Evolutionary conservation across 495 filamentous ascomycete genomes (phyloP).

Genomic region (Aspergillus avenaceus): DNA sequence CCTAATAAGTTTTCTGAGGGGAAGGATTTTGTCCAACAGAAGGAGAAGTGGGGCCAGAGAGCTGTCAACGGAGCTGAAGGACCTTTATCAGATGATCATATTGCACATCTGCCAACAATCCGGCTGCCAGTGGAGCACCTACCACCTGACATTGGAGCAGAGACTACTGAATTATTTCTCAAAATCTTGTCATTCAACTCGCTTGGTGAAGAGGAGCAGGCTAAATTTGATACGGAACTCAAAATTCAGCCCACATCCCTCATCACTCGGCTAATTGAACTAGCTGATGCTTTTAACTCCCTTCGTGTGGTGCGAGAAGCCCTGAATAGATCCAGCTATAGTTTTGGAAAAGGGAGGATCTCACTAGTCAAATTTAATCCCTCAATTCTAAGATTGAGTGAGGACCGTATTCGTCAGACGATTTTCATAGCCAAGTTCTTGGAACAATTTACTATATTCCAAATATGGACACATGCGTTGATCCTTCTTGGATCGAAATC

Average conservation of each 20-base stretch:
- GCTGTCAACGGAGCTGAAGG: neutral
- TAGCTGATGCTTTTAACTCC: slow-evolving; percentile 38
- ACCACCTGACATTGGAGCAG: slow-evolving; percentile 25
- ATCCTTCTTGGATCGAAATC: slow-evolving; percentile 61
- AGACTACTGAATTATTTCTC: slow-evolving; percentile 37
- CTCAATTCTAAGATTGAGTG: slow-evolving; percentile 28
- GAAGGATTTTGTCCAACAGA: slow-evolving; percentile 28
- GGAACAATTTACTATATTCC: slow-evolving; percentile 17
- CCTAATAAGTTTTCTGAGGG: slow-evolving; percentile 47
- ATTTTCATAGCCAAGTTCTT: slow-evolving; percentile 33
- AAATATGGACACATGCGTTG: slow-evolving; percentile 46
- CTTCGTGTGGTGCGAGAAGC: slow-evolving; percentile 15
- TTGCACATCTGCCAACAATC: slow-evolving; percentile 22
- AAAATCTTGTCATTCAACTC: slow-evolving; percentile 28
- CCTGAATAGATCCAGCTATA: slow-evolving; percentile 21
- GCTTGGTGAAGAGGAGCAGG: slow-evolving; percentile 16
- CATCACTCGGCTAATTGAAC: slow-evolving; percentile 29
- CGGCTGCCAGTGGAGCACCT: slow-evolving; percentile 20
- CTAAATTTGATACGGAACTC: slow-evolving; percentile 21
- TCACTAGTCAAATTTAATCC: slow-evolving; percentile 21
- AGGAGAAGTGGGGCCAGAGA: slow-evolving; percentile 1
- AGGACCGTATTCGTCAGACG: slow-evolving; percentile 39
- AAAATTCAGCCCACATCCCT: slow-evolving; percentile 24
- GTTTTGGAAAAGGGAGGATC: slow-evolving; percentile 25
- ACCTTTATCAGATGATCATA: neutral